These are phyloP conservation scores for Umbelopsis sp. DNA, from an alignment of 371 early-diverging fungal genomes.

Conservation along the genomic window DNA sequence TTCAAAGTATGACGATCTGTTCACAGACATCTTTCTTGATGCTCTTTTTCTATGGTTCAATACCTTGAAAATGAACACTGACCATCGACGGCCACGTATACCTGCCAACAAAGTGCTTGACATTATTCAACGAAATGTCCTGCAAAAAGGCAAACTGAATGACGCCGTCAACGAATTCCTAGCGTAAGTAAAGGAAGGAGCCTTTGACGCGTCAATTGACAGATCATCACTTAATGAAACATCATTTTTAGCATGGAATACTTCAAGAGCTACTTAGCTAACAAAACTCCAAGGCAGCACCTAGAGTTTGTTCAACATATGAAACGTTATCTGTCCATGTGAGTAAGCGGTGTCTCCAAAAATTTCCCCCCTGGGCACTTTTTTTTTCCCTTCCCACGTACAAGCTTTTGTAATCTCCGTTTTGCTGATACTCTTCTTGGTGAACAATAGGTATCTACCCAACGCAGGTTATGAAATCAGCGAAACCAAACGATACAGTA, in stretches of 20 bases:
- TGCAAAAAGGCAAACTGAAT: slow-evolving; percentile 43
- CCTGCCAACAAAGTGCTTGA: slow-evolving; percentile 43
- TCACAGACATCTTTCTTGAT: slow-evolving; percentile 72
- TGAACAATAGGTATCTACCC: slow-evolving; percentile 76
- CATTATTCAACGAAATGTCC: slow-evolving; percentile 55
- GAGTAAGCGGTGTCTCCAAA: slow-evolving; percentile 28
- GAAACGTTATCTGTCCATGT: slow-evolving; percentile 56
- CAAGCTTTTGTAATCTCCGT: slow-evolving; percentile 26
- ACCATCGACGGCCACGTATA: slow-evolving; percentile 43
- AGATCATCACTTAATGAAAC: not conserved
- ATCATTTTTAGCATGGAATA: slow-evolving; percentile 41
- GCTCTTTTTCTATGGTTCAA: slow-evolving; percentile 67
- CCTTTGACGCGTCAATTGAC: slow-evolving; percentile 8
- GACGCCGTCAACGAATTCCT: slow-evolving; percentile 53
- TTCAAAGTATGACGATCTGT: slow-evolving; percentile 72
- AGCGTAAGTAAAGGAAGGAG: slow-evolving; percentile 31
- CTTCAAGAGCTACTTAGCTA: slow-evolving; percentile 39
- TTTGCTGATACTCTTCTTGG: slow-evolving; percentile 28
- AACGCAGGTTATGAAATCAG: slow-evolving; percentile 83
- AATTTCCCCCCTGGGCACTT: slow-evolving; percentile 16
- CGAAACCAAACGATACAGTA: slow-evolving; percentile 76
- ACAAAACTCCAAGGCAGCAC: slow-evolving; percentile 33
- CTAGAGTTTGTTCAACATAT: slow-evolving; percentile 51
- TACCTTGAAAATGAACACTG: slow-evolving; percentile 60
- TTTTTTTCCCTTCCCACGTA: slow-evolving; percentile 21